Percentiles rank a stretch among this genome's conserved stretches.
These are phyloP conservation scores for Spiraea crenata DNA, from an alignment of 331 rosid species.

Conservation along the genomic window DNA sequence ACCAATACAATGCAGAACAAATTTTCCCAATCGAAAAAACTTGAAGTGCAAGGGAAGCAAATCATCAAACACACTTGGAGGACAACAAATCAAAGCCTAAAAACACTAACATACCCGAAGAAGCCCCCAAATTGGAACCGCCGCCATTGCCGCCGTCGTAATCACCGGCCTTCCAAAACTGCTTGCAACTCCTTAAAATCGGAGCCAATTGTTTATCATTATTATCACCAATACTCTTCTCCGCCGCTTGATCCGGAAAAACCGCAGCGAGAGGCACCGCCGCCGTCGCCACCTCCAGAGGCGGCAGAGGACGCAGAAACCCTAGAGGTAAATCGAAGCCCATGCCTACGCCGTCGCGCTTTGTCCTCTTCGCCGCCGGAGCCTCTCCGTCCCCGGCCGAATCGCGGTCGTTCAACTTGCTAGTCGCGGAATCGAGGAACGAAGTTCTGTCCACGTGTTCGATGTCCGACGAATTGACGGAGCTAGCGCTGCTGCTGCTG, in stretches of 20 bases:
- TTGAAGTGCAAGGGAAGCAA: background rate
- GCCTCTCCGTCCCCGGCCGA: background rate
- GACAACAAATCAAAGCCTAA: background rate
- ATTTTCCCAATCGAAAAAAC: background rate
- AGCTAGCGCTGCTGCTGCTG: background rate
- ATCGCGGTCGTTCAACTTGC: background rate
- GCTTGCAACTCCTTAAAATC: constrained; percentile 7
- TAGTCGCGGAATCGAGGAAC: background rate
- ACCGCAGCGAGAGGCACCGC: constrained; percentile 9
- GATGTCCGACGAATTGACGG: background rate
- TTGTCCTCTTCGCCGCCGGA: constrained; percentile 4
- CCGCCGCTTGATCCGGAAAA: background rate
- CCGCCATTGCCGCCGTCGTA: constrained; percentile 16
- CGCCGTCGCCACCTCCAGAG: background rate
- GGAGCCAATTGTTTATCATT: background rate
- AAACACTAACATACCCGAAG: constrained; percentile 9
- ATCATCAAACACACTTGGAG: background rate
- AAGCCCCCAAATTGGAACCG: background rate
- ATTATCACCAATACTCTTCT: background rate
- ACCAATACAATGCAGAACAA: background rate
- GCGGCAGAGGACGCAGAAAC: background rate
- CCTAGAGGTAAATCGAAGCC: background rate
- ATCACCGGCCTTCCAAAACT: constrained; percentile 40
- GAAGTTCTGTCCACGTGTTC: background rate
- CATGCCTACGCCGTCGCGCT: background rate